Conservation (phyloP, 23 red algal species). For the Pyropia haitanensis region DNA sequence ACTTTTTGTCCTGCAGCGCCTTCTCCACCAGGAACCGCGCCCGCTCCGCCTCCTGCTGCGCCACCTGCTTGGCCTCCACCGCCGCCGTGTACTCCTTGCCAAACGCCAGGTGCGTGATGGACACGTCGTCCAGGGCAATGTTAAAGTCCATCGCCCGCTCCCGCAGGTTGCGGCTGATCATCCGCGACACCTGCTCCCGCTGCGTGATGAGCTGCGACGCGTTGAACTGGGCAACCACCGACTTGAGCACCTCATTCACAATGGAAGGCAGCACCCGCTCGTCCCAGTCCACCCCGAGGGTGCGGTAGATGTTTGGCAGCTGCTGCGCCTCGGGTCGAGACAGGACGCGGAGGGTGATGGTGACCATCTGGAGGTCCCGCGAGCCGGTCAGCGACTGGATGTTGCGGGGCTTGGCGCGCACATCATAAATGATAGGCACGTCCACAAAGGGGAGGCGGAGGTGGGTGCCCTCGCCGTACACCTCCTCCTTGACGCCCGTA, state of each 20-base stretch:
- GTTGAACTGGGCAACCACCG: slow-evolving; percentile 95
- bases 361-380: slow-evolving; percentile 98
- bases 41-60: slow-evolving; percentile 97
- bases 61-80: slow-evolving; percentile 96
- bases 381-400: slow-evolving; percentile 90
- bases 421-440: slow-evolving; percentile 87
- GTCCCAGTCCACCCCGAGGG: slow-evolving; percentile 92
- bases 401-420: slow-evolving; percentile 75
- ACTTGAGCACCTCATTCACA: slow-evolving; percentile 97
- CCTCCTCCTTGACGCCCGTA: slow-evolving; percentile 75
- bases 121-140: slow-evolving; percentile 94
- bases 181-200: slow-evolving; percentile 77
- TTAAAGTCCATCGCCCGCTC: slow-evolving; percentile 84
- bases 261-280: slow-evolving; percentile 97
- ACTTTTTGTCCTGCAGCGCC: slow-evolving; percentile 91
- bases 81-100: slow-evolving; percentile 96
- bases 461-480: slow-evolving; percentile 87
- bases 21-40: slow-evolving; percentile 87
- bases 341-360: slow-evolving; percentile 86
- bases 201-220: slow-evolving; percentile 95
- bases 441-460: slow-evolving; percentile 87
- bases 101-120: slow-evolving; percentile 98
- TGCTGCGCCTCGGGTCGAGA: slow-evolving; percentile 56
- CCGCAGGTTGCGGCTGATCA: slow-evolving; percentile 76
- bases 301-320: slow-evolving; percentile 78